phyloP scores from a whole-genome alignment of 148 eudicot species.

The Persicaria maculosa region DNA sequence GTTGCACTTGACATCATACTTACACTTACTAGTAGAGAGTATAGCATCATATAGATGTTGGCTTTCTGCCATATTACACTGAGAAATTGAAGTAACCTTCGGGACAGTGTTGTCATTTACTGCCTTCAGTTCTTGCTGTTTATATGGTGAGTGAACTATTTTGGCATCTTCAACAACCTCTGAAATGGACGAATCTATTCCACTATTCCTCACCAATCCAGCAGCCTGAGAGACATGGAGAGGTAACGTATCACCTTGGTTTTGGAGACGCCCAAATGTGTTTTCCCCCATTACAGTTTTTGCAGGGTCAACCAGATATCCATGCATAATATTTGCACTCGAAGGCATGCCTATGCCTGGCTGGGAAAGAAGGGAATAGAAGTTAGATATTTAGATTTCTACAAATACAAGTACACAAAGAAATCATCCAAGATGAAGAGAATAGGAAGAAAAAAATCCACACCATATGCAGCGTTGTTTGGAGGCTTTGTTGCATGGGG shows the following conservation, averaged over 20 bases:
- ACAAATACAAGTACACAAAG: neutral
- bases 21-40: constrained; percentile 20
- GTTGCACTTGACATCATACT: constrained; percentile 10
- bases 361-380: constrained; percentile 32
- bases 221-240: constrained; percentile 19
- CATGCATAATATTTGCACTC: constrained; percentile 28
- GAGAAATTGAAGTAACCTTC: constrained; percentile 16
- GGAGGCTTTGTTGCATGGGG: constrained; percentile 22
- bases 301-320: constrained; percentile 22
- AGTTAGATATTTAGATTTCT: constrained; percentile 17
- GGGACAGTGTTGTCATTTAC: constrained; percentile 15
- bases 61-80: constrained; percentile 22
- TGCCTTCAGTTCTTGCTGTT: constrained; percentile 20
- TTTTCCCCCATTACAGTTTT: constrained; percentile 22
- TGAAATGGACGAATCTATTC: constrained; percentile 16
- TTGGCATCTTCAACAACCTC: constrained; percentile 23
- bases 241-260: constrained; percentile 22
- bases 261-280: constrained; percentile 19
- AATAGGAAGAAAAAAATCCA: constrained; percentile 18
- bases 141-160: constrained; percentile 24
- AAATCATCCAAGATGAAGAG: neutral
- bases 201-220: constrained; percentile 21
- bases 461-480: constrained; percentile 40
- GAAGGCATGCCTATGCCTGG: constrained; percentile 35
- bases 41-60: constrained; percentile 19